Evolutionary conservation across 140 eudicot species (phyloP), one percentile per base, ranked within the genome.

Genomic region (Bidens hawaiensis): DNA sequence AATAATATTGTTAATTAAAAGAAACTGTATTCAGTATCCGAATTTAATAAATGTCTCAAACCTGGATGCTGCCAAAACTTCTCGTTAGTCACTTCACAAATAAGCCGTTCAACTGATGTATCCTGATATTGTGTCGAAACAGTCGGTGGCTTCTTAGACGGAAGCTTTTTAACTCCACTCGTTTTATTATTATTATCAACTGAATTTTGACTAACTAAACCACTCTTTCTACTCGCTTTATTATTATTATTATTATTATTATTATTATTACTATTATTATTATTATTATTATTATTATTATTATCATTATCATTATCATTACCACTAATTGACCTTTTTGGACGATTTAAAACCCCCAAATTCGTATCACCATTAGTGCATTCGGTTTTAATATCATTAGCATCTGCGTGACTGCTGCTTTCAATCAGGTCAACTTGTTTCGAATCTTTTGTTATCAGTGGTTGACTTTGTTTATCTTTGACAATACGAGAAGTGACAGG

Each of bases 51-150:
- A 65, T 10, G 14, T 22, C 54, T 34, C 24, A 55, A 79, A 93
- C 99, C 99, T 88, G 96, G 93, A 79, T 85, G 82, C 62, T 81
- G 95, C 99, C 99, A 93, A 59, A 93, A 88, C 71, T 81, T 82
- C 51, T 85, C 95, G 70, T 86, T 85, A 19, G 99, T 93, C 79
- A 93, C 99, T 78, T 93, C 99, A 22, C 99, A 95, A 76, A 88
- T 59, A 70, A 93, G 94, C n/a, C 99, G 89, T 65, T 93, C 99
- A 34, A 93, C 93, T 10, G 99, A 88, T 34, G 96, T 80, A 64
- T 93, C 99, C 64, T 85, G 95, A 77, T 88, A 88, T 22, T 71
- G 93, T 18, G 49, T 71, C 28, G 68, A 66, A 45, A 74, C 54
- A 6, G 75, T 63, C 65, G 59, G 51, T 72, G 82, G 95, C 79